A percentile compares a stretch with the other conserved stretches of the same genome.
These are phyloP conservation scores for Lolium perenne DNA, from an alignment of 176 grass and related monocot genomes.

Conservation along the genomic window DNA sequence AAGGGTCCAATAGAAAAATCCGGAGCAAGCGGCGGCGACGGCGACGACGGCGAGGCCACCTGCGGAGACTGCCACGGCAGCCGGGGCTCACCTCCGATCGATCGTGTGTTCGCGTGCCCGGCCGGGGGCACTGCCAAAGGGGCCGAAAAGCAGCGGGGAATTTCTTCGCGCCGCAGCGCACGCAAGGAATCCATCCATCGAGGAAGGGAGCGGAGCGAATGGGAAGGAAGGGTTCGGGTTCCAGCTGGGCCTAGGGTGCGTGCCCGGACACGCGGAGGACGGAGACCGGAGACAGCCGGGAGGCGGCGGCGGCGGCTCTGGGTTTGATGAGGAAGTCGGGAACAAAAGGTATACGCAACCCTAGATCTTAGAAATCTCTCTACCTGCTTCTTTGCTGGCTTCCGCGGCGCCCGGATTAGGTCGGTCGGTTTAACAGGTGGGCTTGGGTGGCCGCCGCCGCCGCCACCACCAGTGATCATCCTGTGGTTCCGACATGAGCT, in stretches of 20 bases:
- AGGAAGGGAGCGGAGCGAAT: constrained; percentile 28
- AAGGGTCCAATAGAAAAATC: constrained; percentile 43
- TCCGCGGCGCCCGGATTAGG: constrained; percentile 24
- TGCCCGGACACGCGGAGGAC: constrained; percentile 3
- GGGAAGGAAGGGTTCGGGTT: constrained; percentile 28
- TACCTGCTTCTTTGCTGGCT: constrained; percentile 35
- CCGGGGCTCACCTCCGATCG: constrained; percentile 36
- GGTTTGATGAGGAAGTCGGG: constrained; percentile 61
- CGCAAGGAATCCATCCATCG: constrained; percentile 59
- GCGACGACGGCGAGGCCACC: constrained; percentile 26
- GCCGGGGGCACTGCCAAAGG: constrained; percentile 37
- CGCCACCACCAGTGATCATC: constrained; percentile 36
- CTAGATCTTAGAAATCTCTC: constrained; percentile 70
- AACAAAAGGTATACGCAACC: constrained; percentile 61
- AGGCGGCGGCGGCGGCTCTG: constrained; percentile 27
- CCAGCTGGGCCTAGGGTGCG: constrained; percentile 24
- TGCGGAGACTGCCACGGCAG: constrained; percentile 1
- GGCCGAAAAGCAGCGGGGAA: constrained; percentile 14
- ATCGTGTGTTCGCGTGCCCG: constrained; percentile 27
- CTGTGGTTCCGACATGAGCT: constrained; percentile 19
- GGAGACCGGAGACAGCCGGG: not conserved
- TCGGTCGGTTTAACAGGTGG: not conserved
- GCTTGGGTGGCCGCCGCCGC: constrained; percentile 28
- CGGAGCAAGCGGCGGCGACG: constrained; percentile 35
- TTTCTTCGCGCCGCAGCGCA: constrained; percentile 46